Conservation (phyloP, 2,329 filamentous ascomycete species). For the Phyllosticta citrichinensis region DNA sequence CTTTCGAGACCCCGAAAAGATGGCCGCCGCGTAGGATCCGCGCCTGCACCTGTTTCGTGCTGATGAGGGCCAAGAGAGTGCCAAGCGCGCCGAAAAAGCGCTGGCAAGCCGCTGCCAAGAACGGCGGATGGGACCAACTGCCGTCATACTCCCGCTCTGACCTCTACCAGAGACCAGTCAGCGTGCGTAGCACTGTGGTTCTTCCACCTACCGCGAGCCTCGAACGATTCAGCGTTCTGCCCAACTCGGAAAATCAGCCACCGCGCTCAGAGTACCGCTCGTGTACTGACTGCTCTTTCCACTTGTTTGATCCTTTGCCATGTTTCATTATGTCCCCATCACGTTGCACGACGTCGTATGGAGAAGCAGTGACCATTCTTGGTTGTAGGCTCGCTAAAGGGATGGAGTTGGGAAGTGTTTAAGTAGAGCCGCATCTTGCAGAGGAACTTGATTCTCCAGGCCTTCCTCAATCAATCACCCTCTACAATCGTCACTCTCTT, state of each 20-base stretch:
- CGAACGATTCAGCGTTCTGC: neutral
- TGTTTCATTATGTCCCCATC: conserved; percentile 1
- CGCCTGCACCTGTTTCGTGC: conserved; percentile 9
- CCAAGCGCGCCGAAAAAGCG: neutral
- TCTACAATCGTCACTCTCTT: conserved; percentile 4
- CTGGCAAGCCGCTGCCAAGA: conserved; percentile 7
- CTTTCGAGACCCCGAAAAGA: neutral
- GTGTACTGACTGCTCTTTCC: neutral
- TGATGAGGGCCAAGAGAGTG: conserved; percentile 3
- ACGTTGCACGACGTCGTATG: neutral
- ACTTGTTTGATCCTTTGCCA: neutral
- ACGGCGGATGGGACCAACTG: neutral
- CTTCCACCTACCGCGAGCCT: conserved; percentile 7
- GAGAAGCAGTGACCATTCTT: neutral
- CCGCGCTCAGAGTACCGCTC: neutral
- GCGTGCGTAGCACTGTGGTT: neutral
- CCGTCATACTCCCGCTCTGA: neutral
- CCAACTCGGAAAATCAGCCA: neutral
- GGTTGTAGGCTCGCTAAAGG: neutral
- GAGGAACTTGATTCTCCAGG: neutral
- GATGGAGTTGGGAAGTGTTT: neutral
- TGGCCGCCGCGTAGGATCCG: neutral
- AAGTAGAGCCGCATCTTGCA: neutral
- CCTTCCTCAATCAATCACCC: conserved; percentile 5
- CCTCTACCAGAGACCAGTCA: neutral